Percentiles rank a stretch among this genome's conserved stretches.
These are phyloP conservation scores for Cyclanthera cordifolia DNA, from an alignment of 306 rosid genomes.

Conservation along the genomic window DNA sequence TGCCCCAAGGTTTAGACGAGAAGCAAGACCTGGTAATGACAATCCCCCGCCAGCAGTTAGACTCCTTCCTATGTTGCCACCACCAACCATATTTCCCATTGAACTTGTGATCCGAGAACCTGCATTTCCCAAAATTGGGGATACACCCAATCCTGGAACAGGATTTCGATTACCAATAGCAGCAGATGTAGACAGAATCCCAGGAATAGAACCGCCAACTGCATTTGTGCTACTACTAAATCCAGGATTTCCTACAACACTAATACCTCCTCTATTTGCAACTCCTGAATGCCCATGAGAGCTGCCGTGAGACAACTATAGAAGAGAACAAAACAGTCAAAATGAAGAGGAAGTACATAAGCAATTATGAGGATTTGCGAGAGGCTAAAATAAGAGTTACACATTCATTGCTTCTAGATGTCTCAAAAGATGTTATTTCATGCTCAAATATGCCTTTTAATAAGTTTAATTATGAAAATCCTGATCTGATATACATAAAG, in stretches of 20 bases:
- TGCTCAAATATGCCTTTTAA: neutral
- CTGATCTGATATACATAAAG: neutral
- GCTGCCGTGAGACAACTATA: constrained; percentile 86
- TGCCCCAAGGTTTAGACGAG: constrained; percentile 64
- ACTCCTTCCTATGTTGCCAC: constrained; percentile 66
- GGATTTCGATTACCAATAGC: constrained; percentile 88
- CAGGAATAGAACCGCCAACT: constrained; percentile 95
- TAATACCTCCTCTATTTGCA: constrained; percentile 91
- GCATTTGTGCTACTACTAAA: constrained; percentile 89
- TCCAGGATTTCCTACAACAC: constrained; percentile 94
- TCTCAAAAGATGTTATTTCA: neutral
- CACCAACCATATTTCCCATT: constrained; percentile 94
- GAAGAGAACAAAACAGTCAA: constrained; percentile 5
- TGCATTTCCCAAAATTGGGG: constrained; percentile 79
- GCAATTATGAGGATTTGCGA: neutral
- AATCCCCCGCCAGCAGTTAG: constrained; percentile 72
- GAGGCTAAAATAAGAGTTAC: constrained; percentile 10
- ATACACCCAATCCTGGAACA: constrained; percentile 92
- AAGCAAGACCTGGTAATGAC: constrained; percentile 76
- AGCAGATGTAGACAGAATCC: constrained; percentile 90
- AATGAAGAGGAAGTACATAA: neutral
- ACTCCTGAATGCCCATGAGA: constrained; percentile 82
- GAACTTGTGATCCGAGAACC: constrained; percentile 91
- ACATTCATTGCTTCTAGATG: neutral
- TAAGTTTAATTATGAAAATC: neutral